Base-by-base conservation (phyloP, 192 early-diverging fungal genomes). In the Hyaloraphidium curvatum region DNA sequence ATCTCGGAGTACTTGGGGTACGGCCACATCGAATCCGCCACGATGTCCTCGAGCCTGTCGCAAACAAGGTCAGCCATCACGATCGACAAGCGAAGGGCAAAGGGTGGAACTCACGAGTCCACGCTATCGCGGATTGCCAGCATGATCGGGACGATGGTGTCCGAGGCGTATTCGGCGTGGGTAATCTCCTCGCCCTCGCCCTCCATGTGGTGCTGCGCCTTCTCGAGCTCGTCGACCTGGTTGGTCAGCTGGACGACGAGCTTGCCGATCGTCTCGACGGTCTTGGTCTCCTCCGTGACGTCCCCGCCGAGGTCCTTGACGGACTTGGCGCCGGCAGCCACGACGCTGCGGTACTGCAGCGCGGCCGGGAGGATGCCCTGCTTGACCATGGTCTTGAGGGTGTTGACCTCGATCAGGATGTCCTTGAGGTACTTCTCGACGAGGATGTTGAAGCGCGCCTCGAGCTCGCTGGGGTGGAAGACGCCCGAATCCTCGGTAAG, bases 381-480 rank as follows among this genome's bases (percentile, higher is more conserved):
- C 50, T 69, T 63, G 33, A 90, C 58, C 71, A 98, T 77, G 62
- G 73, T 71, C 51, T 76, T 67, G 59, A 98, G 73, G 25, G 94
- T 92, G 67, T 82, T 78, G 52, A 81, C 84, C 74, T 98, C 94
- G 53, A 95, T 90, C 30, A 83, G 57, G 29, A 94, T 63, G 68
- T 98, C 91, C 82, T 98, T 98, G 69, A 81, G 76, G 63, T 95
- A 98, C 68, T 89, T 91, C 74, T 98, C 91, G 66, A 83, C 77
- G 58, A 98, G 71, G 65, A 98, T 94, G 71, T 95, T 81, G 79
- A 79, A 90, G 58, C 94, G 82, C 35, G 91, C 93, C 50, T 77
- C 66, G 55, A 98, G 72, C 73, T 98, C 94, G 54, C 71, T 57
- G 54, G 78, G 69, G 39, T 83, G 80, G 68, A 98, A 85, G 62